phyloP scores from a whole-genome alignment of 257 asterid genomes.

The Solanum sejunctum region DNA sequence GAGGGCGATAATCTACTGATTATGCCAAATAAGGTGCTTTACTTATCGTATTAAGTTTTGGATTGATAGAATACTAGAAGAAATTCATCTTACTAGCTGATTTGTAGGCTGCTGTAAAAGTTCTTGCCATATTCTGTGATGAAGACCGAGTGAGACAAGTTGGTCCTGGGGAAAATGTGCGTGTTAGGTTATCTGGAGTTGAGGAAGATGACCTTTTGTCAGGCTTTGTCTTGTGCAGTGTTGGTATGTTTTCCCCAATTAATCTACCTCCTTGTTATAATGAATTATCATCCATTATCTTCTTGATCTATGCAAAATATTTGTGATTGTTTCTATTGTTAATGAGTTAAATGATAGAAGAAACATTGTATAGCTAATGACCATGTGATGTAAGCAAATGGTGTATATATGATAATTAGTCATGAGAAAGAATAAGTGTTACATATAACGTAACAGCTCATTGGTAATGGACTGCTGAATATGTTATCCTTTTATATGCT shows the following conservation, averaged over 20 bases:
- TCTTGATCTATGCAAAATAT: background rate
- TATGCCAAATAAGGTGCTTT: constrained; percentile 93
- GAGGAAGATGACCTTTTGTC: constrained; percentile 85
- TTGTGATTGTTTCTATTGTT: background rate
- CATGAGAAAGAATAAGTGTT: background rate
- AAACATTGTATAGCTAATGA: background rate
- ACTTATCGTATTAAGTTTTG: background rate
- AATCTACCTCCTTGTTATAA: background rate
- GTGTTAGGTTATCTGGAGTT: constrained; percentile 81
- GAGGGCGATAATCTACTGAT: constrained; percentile 78
- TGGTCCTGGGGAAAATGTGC: constrained; percentile 95
- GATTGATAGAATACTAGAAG: background rate
- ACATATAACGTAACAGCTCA: background rate
- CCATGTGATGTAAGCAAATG: background rate
- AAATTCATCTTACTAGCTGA: background rate
- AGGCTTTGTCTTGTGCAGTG: constrained; percentile 68
- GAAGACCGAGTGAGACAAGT: constrained; percentile 69
- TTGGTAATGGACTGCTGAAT: background rate
- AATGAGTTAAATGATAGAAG: background rate
- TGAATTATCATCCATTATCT: background rate
- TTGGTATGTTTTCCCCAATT: constrained; percentile 32
- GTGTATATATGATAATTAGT: background rate
- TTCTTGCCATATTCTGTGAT: constrained; percentile 66
- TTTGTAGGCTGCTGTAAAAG: constrained; percentile 71
- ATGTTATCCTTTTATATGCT: background rate